phyloP scores from a whole-genome alignment of 176 grass and related monocot species.

The Triticum monococcum region DNA sequence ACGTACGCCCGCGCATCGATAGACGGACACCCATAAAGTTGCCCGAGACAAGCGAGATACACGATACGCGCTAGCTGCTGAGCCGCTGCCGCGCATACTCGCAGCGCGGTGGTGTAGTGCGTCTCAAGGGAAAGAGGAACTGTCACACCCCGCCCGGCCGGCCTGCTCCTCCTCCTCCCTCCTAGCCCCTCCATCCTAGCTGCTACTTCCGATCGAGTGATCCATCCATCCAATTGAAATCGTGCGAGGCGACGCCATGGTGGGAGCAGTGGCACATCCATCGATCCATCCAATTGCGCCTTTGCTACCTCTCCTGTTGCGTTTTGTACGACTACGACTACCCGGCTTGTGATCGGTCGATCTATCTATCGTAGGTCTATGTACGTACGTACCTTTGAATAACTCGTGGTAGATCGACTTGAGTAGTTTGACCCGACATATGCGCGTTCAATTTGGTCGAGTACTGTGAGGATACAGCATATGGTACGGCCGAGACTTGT shows the following conservation, averaged over 20 bases:
- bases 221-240: background rate
- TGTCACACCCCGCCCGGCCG: background rate
- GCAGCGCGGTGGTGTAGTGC: background rate
- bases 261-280: slow-evolving; percentile 1
- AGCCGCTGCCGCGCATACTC: background rate
- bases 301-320: slow-evolving; percentile 1
- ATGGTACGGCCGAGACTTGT: background rate
- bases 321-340: background rate
- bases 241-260: slow-evolving; percentile 5
- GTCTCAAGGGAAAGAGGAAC: slow-evolving; percentile 5
- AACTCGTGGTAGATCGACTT: background rate
- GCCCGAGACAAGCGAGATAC: slow-evolving; percentile 12
- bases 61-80: background rate
- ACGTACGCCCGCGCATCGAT: background rate
- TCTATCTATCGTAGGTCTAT: background rate
- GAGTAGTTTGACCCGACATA: background rate
- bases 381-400: background rate
- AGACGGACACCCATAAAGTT: slow-evolving; percentile 28
- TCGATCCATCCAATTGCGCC: slow-evolving; percentile 18
- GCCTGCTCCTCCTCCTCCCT: background rate
- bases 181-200: background rate
- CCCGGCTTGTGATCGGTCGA: background rate
- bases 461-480: background rate
- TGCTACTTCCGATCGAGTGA: background rate
- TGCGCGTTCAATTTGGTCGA: background rate